Percentiles rank a stretch among this genome's conserved stretches.
These are phyloP conservation scores for Tuber umbilicatum DNA, from an alignment of 495 filamentous ascomycete genomes.

Conservation along the genomic window DNA sequence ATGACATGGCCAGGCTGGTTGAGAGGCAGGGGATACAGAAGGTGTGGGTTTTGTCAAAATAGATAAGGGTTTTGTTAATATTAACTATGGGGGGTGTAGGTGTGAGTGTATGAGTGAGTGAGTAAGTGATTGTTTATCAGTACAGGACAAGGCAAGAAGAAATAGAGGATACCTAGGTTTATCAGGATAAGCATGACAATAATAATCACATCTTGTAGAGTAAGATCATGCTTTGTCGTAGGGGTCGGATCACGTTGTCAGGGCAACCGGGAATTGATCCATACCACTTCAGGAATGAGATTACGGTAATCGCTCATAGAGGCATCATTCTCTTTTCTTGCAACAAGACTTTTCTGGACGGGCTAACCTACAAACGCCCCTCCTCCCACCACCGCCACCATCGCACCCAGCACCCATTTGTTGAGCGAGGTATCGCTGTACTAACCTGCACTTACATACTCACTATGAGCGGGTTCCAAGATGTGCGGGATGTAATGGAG, in stretches of 20 bases:
- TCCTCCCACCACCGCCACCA: neutral
- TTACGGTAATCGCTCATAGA: neutral
- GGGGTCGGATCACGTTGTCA: neutral
- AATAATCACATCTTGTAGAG: no score
- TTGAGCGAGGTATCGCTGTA: neutral
- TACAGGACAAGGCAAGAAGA: no score
- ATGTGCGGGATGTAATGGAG: conserved; percentile 86
- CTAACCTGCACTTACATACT: neutral
- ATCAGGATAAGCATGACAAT: no score
- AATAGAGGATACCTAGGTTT: no score
- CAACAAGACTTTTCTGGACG: neutral
- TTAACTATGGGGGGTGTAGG: neutral
- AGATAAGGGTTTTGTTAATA: neutral
- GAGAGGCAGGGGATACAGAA: neutral
- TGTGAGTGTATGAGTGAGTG: neutral
- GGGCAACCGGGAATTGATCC: neutral
- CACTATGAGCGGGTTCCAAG: conserved; percentile 51
- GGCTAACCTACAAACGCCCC: neutral
- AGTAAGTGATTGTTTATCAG: no score
- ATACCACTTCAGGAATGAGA: neutral
- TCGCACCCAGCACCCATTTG: neutral
- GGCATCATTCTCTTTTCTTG: neutral
- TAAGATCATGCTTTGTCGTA: no score
- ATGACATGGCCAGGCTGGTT: conserved; percentile 6
- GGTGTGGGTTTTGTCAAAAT: neutral